These are phyloP conservation scores for Cyclospora cayetanensis DNA, from an alignment of 169 alveolate species.

Conservation along the genomic window DNA sequence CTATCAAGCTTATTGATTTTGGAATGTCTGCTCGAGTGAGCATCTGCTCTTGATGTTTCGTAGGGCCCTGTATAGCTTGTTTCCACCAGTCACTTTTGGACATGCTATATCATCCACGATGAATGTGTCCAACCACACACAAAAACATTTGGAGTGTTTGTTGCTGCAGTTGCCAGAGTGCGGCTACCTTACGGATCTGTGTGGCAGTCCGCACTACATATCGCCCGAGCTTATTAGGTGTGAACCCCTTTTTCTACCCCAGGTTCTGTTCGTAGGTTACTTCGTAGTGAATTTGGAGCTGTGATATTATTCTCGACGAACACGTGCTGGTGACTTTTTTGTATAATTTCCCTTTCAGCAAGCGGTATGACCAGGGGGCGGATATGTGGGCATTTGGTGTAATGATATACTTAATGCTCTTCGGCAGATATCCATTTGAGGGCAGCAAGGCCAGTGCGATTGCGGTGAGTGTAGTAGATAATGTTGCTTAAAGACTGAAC, in stretches of 20 bases:
- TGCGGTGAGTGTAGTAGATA: constrained; percentile 70
- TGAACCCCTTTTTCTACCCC: neutral
- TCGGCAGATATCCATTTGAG: constrained; percentile 82
- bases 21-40: constrained; percentile 81
- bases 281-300: neutral
- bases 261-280: neutral
- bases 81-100: neutral
- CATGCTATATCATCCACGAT: neutral
- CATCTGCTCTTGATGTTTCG: neutral
- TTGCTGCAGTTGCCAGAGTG: constrained; percentile 62
- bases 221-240: constrained; percentile 82
- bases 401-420: constrained; percentile 79
- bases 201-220: constrained; percentile 83
- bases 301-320: neutral
- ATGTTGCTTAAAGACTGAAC: no score
- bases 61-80: neutral
- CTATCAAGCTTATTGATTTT: constrained; percentile 78
- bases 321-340: neutral
- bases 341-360: constrained; percentile 49
- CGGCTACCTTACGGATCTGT: constrained; percentile 78
- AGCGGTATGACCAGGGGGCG: constrained; percentile 74
- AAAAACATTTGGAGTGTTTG: neutral
- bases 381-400: constrained; percentile 85
- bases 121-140: neutral
- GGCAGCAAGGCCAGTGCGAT: constrained; percentile 78